Base-by-base conservation (phyloP, 208 protist genomes). In the Leishmania major region DNA sequence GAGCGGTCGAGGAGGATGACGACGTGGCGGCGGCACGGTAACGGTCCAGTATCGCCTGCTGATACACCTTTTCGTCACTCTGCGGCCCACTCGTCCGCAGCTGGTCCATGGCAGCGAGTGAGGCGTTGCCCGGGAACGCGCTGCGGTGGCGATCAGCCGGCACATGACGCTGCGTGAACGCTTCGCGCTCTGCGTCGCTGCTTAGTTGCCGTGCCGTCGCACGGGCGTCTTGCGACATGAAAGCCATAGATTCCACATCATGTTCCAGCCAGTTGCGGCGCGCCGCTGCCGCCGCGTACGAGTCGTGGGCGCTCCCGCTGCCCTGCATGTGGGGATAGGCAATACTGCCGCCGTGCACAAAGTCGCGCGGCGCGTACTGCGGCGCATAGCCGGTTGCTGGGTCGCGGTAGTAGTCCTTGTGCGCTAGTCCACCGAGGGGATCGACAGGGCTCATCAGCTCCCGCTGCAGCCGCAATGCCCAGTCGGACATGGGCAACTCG, bases 321-420 rank as follows among this genome's bases (percentile, higher is more conserved):
- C 77, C 77, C 31, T 87, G 75, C 28, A 53, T 25, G 80, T 97
- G 95, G 11, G 84, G 88, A 84, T 96, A 96, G 28, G 87, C 88
- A 40, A 97, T 87, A 76, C 73, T 84, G 28, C 91, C 91, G 47
- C 92, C 92, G 10, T 87, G 75, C 17, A 87, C 87, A 78, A 96
- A 98, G 84, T 96, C 92, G n/a, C 95, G 89, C 17, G 95, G 95
- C 8, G 95, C 95, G 84, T 96, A 98, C 81, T 94, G 90, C 43
- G 95, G 93, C 17, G 76, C 82, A 86, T 95, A 96, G 17, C 95
- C 95, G 64, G 80, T 82, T 7, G 88, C 84, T 0, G 93, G 90
- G 79, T 97, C 95, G 8, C 95, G 93, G 77, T 95, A 98, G 89
- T 95, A 96, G 80, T 98, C 95, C 85, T 93, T 94, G 86, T 96